Percentiles rank a stretch among this genome's conserved stretches.
phyloP scores from a whole-genome alignment of 495 filamentous ascomycete species.

The Usnea hakonensis region DNA sequence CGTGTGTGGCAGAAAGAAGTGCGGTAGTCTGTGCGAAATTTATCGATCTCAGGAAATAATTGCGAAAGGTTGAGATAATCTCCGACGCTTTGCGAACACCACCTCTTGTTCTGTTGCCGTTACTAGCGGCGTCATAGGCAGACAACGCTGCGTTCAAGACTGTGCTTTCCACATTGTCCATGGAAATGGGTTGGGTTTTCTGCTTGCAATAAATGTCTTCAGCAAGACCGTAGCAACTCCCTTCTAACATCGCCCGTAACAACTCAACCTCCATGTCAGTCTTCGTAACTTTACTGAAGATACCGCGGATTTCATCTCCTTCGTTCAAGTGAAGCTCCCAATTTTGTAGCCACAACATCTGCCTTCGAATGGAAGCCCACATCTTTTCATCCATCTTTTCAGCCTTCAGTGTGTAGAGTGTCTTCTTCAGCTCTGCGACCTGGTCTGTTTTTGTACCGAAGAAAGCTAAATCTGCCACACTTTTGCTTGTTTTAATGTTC shows the following conservation, averaged over 20 bases:
- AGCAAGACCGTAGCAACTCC: slow-evolving; percentile 58
- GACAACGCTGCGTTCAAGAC: slow-evolving; percentile 61
- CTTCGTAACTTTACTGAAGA: slow-evolving; percentile 61
- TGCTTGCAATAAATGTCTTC: slow-evolving; percentile 56
- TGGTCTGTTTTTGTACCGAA: slow-evolving; percentile 57
- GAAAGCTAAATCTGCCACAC: slow-evolving; percentile 51
- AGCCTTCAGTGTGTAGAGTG: slow-evolving; percentile 46
- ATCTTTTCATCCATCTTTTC: slow-evolving; percentile 54
- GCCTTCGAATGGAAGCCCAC: slow-evolving; percentile 58
- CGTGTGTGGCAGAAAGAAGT: slow-evolving; percentile 78
- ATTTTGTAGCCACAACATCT: slow-evolving; percentile 72
- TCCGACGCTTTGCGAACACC: slow-evolving; percentile 78
- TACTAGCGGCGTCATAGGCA: slow-evolving; percentile 83
- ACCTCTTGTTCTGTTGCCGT: slow-evolving; percentile 75
- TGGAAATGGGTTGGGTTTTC: slow-evolving; percentile 41
- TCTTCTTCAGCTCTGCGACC: slow-evolving; percentile 50
- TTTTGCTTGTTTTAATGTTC: slow-evolving; percentile 49
- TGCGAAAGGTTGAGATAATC: slow-evolving; percentile 66
- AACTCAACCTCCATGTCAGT: slow-evolving; percentile 65
- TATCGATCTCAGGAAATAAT: slow-evolving; percentile 50
- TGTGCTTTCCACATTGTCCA: slow-evolving; percentile 51
- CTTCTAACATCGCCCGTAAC: slow-evolving; percentile 63
- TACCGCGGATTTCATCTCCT: slow-evolving; percentile 42
- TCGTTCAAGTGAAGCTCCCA: slow-evolving; percentile 54
- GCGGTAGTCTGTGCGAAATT: slow-evolving; percentile 52